A percentile compares a stretch with the other conserved stretches of the same genome.
These are phyloP conservation scores for Furcasterigmium sp. DNA, from an alignment of 2,329 filamentous ascomycete species.

Conservation along the genomic window DNA sequence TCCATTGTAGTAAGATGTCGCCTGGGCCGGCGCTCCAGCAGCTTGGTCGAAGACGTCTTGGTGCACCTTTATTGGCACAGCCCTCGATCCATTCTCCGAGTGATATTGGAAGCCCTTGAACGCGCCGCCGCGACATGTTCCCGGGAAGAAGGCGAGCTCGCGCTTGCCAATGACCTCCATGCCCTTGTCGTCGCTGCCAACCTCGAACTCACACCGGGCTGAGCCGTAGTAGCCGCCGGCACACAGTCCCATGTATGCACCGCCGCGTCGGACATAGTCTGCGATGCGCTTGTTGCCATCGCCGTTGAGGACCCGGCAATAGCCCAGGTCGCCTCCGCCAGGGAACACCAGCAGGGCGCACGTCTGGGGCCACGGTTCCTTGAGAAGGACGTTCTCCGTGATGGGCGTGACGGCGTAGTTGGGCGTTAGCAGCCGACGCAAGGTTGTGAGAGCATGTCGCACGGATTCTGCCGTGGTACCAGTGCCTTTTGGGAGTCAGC, in stretches of 20 bases:
- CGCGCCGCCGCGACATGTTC: slow-evolving; percentile 77
- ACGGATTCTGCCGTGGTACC: slow-evolving; percentile 87
- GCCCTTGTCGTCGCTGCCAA: slow-evolving; percentile 58
- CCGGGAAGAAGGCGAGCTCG: slow-evolving; percentile 85
- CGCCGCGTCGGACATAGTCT: slow-evolving; percentile 81
- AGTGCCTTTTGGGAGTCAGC: slow-evolving; percentile 49
- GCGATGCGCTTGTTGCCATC: slow-evolving; percentile 78
- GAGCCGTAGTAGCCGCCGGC: slow-evolving; percentile 91
- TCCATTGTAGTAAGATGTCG: slow-evolving; percentile 86
- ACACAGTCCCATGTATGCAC: slow-evolving; percentile 85
- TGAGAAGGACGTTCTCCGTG: slow-evolving; percentile 70
- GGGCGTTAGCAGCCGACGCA: slow-evolving; percentile 79
- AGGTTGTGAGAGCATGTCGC: slow-evolving; percentile 79
- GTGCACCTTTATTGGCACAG: slow-evolving; percentile 61
- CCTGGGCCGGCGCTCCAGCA: slow-evolving; percentile 46
- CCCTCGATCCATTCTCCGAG: slow-evolving; percentile 77
- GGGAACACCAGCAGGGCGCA: slow-evolving; percentile 90
- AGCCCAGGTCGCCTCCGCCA: slow-evolving; percentile 89
- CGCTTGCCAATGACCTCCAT: slow-evolving; percentile 82
- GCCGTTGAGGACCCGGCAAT: slow-evolving; percentile 83
- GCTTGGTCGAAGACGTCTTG: slow-evolving; percentile 51
- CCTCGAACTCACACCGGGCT: slow-evolving; percentile 82
- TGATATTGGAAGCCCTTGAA: slow-evolving; percentile 88
- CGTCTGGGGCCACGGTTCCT: slow-evolving; percentile 84
- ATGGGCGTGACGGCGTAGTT: slow-evolving; percentile 92